phyloP scores from a whole-genome alignment of 495 filamentous ascomycete species.

The Niebla homalea region DNA sequence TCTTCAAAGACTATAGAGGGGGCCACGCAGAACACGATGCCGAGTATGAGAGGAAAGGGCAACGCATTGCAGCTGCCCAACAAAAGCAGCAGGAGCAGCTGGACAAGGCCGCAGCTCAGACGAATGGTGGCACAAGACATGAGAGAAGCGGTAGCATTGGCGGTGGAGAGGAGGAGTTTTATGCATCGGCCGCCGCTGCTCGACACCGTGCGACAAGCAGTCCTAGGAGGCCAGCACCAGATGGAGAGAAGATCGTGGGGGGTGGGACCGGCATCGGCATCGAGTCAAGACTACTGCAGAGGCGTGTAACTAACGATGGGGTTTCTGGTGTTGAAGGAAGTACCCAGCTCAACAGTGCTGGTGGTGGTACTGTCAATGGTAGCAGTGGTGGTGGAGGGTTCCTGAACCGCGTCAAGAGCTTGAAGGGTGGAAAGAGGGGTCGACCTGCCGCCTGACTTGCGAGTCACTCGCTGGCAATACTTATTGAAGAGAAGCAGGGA shows the following conservation, averaged over 20 bases:
- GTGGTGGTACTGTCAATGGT: constrained; percentile 17
- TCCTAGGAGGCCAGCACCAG: constrained; percentile 34
- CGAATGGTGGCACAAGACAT: background rate
- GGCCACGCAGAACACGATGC: constrained; percentile 26
- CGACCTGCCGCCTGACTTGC: constrained; percentile 17
- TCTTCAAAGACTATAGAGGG: constrained; percentile 60
- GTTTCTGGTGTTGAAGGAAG: constrained; percentile 21
- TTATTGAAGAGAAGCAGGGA: background rate
- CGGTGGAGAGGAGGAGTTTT: constrained; percentile 22
- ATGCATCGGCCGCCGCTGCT: constrained; percentile 12
- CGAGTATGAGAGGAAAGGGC: constrained; percentile 57
- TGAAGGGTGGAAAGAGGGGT: constrained; percentile 47
- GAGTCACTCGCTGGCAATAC: background rate
- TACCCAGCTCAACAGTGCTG: constrained; percentile 8
- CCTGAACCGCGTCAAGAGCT: constrained; percentile 73
- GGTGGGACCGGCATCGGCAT: too few relatives aligned
- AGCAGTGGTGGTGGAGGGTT: constrained; percentile 48
- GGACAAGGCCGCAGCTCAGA: constrained; percentile 20
- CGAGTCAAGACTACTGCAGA: constrained; percentile 37
- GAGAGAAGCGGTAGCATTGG: constrained; percentile 18
- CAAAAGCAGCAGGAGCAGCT: constrained; percentile 27
- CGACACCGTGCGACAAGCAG: constrained; percentile 47
- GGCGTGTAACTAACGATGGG: constrained; percentile 57
- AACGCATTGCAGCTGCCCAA: constrained; percentile 37
- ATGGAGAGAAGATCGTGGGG: too few relatives aligned